These are phyloP conservation scores for Vigna hirtella DNA, from an alignment of 306 rosid genomes.

Conservation along the genomic window DNA sequence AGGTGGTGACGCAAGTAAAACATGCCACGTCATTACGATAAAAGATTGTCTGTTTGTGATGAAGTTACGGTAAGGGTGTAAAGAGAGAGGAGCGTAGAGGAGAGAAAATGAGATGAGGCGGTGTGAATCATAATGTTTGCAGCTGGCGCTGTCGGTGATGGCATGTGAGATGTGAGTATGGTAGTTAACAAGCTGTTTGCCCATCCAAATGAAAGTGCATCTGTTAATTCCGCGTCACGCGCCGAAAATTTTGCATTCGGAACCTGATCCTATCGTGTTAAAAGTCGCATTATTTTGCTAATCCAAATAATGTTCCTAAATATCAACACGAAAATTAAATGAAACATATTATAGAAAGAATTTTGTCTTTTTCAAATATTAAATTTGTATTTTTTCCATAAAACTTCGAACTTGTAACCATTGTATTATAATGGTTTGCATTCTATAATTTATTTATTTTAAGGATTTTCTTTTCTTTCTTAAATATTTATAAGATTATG, in stretches of 20 bases:
- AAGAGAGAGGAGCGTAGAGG: constrained; percentile 11
- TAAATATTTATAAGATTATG: no score
- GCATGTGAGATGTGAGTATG: constrained; percentile 52
- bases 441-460: no score
- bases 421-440: no score
- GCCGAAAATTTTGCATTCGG: constrained; percentile 42
- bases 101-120: constrained; percentile 31
- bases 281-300: no score
- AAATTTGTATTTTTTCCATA: no score
- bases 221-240: constrained; percentile 40
- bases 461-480: no score
- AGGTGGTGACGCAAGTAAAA: neutral
- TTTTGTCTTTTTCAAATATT: no score
- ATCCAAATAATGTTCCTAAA: no score
- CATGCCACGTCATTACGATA: constrained; percentile 15
- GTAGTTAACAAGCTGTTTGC: constrained; percentile 17
- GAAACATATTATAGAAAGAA: no score
- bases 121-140: constrained; percentile 18
- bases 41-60: neutral
- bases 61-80: constrained; percentile 28
- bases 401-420: no score
- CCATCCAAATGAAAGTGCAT: neutral
- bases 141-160: constrained; percentile 59
- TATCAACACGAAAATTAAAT: no score
- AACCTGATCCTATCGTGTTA: no score